phyloP scores from a whole-genome alignment of 1,139 yeast genomes.

The Debaryomyces udenii region DNA sequence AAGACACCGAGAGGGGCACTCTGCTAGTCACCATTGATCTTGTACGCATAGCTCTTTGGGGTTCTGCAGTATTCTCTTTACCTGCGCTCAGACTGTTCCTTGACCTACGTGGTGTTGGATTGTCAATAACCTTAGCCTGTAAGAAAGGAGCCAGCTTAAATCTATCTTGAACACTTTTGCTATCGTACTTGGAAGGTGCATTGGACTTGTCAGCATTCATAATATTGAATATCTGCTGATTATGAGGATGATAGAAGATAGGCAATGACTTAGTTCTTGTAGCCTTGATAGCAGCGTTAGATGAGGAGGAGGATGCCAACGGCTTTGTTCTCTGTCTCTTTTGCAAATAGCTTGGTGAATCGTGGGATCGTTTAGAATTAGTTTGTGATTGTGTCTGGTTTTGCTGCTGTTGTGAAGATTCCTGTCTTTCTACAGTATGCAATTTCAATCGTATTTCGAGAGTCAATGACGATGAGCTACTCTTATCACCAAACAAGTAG shows the following conservation, averaged over 20 bases:
- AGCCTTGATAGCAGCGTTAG: slow-evolving; percentile 50
- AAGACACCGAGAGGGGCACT: slow-evolving; percentile 35
- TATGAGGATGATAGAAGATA: slow-evolving; percentile 49
- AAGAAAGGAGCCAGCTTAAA: slow-evolving; percentile 53
- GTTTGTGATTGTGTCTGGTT: slow-evolving; percentile 16
- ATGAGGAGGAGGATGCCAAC: slow-evolving; percentile 14
- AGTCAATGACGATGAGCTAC: slow-evolving; percentile 52
- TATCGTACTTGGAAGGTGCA: slow-evolving; percentile 42
- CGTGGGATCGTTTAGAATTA: slow-evolving; percentile 14
- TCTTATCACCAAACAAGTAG: slow-evolving; percentile 48
- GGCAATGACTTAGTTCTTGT: slow-evolving; percentile 69
- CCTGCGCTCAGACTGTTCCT: slow-evolving; percentile 13
- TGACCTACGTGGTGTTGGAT: slow-evolving; percentile 25
- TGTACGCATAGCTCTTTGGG: slow-evolving; percentile 49
- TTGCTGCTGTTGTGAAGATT: slow-evolving; percentile 12
- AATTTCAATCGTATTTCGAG: slow-evolving; percentile 66
- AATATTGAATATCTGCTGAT: slow-evolving; percentile 44
- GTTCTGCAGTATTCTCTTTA: slow-evolving; percentile 37
- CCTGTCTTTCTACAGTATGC: slow-evolving; percentile 40
- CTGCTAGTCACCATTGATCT: slow-evolving; percentile 43
- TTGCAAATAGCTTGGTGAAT: slow-evolving; percentile 2
- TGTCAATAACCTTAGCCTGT: slow-evolving; percentile 43
- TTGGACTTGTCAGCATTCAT: slow-evolving; percentile 48
- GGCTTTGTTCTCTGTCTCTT: slow-evolving; percentile 10
- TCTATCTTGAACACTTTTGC: slow-evolving; percentile 47